Conservation (phyloP, 2,329 filamentous ascomycete species). For the Fusarium transvaalense region DNA sequence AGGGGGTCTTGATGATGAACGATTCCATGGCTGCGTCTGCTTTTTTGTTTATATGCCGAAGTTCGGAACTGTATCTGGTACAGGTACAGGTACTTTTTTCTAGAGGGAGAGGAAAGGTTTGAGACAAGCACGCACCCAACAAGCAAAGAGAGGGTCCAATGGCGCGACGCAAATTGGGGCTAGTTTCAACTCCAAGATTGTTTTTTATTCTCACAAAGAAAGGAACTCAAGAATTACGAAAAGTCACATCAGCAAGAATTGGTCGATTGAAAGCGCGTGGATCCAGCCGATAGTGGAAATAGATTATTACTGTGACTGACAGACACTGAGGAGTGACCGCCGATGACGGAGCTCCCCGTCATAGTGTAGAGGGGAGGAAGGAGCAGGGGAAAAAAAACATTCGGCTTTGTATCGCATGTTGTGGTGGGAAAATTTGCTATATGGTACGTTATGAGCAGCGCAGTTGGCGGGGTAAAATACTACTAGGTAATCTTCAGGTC, state of each 20-base stretch:
- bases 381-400: conserved; percentile 5
- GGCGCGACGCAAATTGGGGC: conserved; percentile 32
- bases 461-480: conserved; percentile 37
- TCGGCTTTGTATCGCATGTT: conserved; percentile 15
- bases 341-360: conserved; percentile 41
- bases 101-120: conserved; percentile 21
- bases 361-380: not conserved
- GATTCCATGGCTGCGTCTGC: conserved; percentile 63
- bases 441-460: not conserved
- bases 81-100: not conserved
- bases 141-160: conserved; percentile 31
- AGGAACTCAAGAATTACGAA: conserved; percentile 12
- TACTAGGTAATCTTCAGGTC: conserved; percentile 7
- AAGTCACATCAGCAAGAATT: conserved; percentile 5
- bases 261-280: conserved; percentile 10
- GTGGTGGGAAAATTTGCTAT: conserved; percentile 20
- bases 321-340: conserved; percentile 5
- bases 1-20: conserved; percentile 83
- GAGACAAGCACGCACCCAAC: conserved; percentile 1
- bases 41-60: conserved; percentile 26
- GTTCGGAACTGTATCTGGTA: conserved; percentile 17
- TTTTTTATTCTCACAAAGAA: conserved; percentile 3
- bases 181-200: conserved; percentile 25
- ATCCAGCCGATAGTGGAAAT: conserved; percentile 17
- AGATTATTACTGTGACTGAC: conserved; percentile 22